Base-by-base conservation (phyloP, 257 asterid genomes). In the Solanum sitiens region DNA sequence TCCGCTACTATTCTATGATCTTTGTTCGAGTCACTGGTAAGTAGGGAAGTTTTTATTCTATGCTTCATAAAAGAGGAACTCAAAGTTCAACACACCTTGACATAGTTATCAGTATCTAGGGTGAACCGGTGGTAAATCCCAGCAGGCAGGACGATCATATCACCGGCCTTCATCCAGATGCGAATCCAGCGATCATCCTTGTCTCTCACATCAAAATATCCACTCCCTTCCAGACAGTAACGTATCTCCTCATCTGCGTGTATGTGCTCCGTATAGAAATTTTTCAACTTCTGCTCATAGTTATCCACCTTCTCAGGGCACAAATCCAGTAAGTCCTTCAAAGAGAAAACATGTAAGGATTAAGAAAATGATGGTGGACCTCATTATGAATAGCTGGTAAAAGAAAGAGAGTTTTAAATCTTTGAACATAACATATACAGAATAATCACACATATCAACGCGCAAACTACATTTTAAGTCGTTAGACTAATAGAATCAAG, bases 101-200 rank as follows among this genome's bases (percentile, higher is more conserved):
- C 91, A 56, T 93, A 96, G 93, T 95, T 94, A 25, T 11, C 42
- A 21, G 95, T 92, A 86, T 95, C 96, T 11, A 95, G 96, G 68
- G 98, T 96, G 89, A 96, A 96, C 3, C 98, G 92, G 61, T 96
- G 98, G 94, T 96, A 95, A 89, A 96, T 96, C 89, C 98, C 98
- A 3, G 96, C 94, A 8, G 98, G 98, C 83, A 96, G 89, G 71
- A 96, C 93, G 12, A 96, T 96, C 20, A 95, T 94, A 89, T 95
- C 98, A 7, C 98, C 98, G 0, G 94, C 88, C 88, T 94, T 95
- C 90, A 96, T 93, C 92, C 89, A 88, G 90, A 95, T 91, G n/a
- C 98, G 95, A 84, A 95, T 93, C 98, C 98, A 96, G 83, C 91
- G 93, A 42, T 95, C 98, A 83, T 91, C 89, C 91, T 91, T 93